Base-by-base conservation (phyloP, 768 basidiomycete species). In the Lanmaoa pseudosensibilis region DNA sequence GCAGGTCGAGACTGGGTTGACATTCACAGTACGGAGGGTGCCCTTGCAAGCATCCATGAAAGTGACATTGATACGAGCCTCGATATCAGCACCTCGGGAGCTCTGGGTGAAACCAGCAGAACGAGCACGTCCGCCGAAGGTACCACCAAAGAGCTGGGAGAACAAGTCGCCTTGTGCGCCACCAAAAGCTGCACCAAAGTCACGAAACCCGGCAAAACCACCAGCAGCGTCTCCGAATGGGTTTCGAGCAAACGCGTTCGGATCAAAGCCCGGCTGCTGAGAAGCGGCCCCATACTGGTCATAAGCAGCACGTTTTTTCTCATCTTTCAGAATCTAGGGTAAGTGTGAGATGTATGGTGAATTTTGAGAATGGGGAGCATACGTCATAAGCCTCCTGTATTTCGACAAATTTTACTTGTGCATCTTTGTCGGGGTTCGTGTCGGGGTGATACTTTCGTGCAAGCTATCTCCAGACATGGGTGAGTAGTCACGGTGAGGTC, bases 361-460 rank as follows among this genome's bases (percentile, higher is more conserved):
- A 56, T 39, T 62, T 64, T 44, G 47, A 48, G 55, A 56, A 54
- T 23, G 38, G 33, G 46, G 46, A 30, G 74, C 86, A 62, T 61
- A 98, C 96, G 73, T 98, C 97, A 76, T 98, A 99, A 12, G 97
- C 97, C 65, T 86, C 83, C 70, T 98, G 97, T 55, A 98, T 98
- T 73, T 99, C 96, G 18, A 95, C 81, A 71, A 99, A 99, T 70
- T 91, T 92, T 59, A 90, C 91, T 64, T 92, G 87, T 0, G 96
- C 92, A 46, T 79, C 80, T 66, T 92, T 90, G 75, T 96, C 92
- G 40, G 93, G 90, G 74, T 94, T 98, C 13, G 94, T 94, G 68
- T 99, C 97, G 0, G 97, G 97, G 73, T 99, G 97, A 68, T 90
- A 97, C 78, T 98, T 96, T 58, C 96, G 90, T 18, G 97, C 97